Evolutionary conservation across 177 flowering plant genomes (phyloP).

Genomic region (Telopea speciosissima): DNA sequence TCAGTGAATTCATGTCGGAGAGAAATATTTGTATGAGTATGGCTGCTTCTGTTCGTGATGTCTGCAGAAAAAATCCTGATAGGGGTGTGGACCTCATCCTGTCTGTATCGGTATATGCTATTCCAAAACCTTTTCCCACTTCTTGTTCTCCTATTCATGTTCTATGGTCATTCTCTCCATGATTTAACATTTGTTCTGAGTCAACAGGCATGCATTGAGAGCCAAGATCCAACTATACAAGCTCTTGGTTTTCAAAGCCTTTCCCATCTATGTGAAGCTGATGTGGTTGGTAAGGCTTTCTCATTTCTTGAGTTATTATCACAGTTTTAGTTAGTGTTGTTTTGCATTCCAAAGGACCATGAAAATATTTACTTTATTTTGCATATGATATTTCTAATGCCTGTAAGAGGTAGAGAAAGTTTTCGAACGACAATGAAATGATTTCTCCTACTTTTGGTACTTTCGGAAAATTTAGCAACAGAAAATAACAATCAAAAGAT

Average conservation of each 20-base stretch:
- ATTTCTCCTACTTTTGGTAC: not conserved
- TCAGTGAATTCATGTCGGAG: slow-evolving; percentile 39
- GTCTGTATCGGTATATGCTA: slow-evolving; percentile 67
- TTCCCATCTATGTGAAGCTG: slow-evolving; percentile 94
- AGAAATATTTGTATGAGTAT: slow-evolving; percentile 53
- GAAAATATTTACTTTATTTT: not conserved
- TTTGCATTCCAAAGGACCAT: not conserved
- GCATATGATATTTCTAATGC: not conserved
- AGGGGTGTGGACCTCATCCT: slow-evolving; percentile 96
- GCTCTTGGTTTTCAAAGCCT: slow-evolving; percentile 87
- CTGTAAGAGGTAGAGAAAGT: not conserved
- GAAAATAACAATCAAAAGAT: not conserved
- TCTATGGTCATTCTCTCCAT: not conserved
- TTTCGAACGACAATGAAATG: not conserved
- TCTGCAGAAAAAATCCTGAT: slow-evolving; percentile 84
- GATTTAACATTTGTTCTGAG: slow-evolving; percentile 7
- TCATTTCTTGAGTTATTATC: not conserved
- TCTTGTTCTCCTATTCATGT: slow-evolving; percentile 12
- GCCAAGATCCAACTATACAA: slow-evolving; percentile 49
- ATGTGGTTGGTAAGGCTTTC: slow-evolving; percentile 71
- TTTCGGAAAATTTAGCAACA: not conserved
- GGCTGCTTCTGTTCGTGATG: slow-evolving; percentile 83
- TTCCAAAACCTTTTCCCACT: slow-evolving; percentile 8
- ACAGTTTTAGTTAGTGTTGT: not conserved
- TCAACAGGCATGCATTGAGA: slow-evolving; percentile 81